phyloP scores from a whole-genome alignment of 2,329 filamentous ascomycete species.

The Alternaria alternata region DNA sequence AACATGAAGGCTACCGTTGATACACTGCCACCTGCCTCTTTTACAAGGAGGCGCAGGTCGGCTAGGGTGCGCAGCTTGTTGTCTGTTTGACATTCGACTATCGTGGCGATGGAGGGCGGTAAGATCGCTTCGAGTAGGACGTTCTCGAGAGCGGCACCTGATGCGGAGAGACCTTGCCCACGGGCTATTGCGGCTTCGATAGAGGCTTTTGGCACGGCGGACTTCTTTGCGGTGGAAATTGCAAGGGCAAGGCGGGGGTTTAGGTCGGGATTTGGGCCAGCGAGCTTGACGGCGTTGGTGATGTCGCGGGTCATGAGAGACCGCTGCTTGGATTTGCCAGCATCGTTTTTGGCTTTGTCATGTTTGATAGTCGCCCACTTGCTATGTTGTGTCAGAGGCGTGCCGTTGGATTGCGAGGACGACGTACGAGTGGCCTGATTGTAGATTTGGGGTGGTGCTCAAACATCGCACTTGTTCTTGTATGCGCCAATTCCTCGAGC shows the following conservation, averaged over 20 bases:
- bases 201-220: slow-evolving; percentile 80
- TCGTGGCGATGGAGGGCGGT: slow-evolving; percentile 74
- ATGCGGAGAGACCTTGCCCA: slow-evolving; percentile 82
- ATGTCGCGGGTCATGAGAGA: slow-evolving; percentile 75
- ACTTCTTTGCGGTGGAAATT: slow-evolving; percentile 81
- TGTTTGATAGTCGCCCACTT: slow-evolving; percentile 97
- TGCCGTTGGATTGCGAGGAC: not conserved
- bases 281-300: slow-evolving; percentile 76
- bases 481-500: slow-evolving; percentile 17
- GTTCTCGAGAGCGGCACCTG: slow-evolving; percentile 78
- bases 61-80: slow-evolving; percentile 76
- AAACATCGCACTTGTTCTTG: slow-evolving; percentile 37
- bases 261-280: slow-evolving; percentile 74
- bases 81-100: slow-evolving; percentile 88
- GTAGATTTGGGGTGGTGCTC: slow-evolving; percentile 35
- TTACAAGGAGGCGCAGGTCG: slow-evolving; percentile 75
- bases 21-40: slow-evolving; percentile 72
- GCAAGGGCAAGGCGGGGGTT: slow-evolving; percentile 80
- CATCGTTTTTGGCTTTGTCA: slow-evolving; percentile 88
- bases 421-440: slow-evolving; percentile 48
- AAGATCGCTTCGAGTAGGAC: slow-evolving; percentile 83
- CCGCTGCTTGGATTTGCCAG: slow-evolving; percentile 76
- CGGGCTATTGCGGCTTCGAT: slow-evolving; percentile 89
- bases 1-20: slow-evolving; percentile 87
- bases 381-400: slow-evolving; percentile 55